Conservation (phyloP, 805 yeast genomes). For the Starmerella gropengiesseri region DNA sequence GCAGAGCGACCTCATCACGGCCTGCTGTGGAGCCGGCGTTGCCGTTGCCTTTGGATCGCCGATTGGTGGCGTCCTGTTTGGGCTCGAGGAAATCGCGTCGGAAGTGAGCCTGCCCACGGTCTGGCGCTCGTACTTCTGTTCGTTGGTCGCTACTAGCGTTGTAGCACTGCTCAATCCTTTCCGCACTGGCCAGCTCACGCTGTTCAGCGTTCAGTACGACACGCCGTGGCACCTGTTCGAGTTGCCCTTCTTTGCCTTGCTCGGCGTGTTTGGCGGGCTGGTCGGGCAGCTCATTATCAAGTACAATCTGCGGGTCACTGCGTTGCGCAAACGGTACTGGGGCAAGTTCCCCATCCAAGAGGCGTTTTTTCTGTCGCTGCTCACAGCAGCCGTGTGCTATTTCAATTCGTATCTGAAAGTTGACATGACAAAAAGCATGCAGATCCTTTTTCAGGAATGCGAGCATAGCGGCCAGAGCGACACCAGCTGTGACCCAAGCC, state of each 20-base stretch:
- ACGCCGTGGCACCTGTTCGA: constrained; percentile 80
- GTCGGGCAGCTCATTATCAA: constrained; percentile 72
- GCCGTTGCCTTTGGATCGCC: constrained; percentile 98
- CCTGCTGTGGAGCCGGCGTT: constrained; percentile 95
- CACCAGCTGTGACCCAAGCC: constrained; percentile 25
- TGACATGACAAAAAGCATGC: constrained; percentile 97
- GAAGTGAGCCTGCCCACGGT: constrained; percentile 65
- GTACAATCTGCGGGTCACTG: constrained; percentile 63
- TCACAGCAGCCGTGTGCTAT: constrained; percentile 70
- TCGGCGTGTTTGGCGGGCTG: constrained; percentile 86
- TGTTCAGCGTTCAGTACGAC: constrained; percentile 84
- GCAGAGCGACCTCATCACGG: constrained; percentile 55
- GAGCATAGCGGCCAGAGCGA: constrained; percentile 35
- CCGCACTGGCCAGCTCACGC: constrained; percentile 84
- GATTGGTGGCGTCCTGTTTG: constrained; percentile 82
- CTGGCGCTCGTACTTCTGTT: constrained; percentile 87
- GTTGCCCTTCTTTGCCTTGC: constrained; percentile 55
- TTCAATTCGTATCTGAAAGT: constrained; percentile 68
- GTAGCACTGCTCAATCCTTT: constrained; percentile 79
- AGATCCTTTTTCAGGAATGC: constrained; percentile 77
- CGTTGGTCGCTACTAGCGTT: constrained; percentile 74
- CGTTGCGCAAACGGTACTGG: constrained; percentile 64
- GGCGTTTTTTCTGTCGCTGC: constrained; percentile 50
- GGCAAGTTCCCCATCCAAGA: constrained; percentile 54
- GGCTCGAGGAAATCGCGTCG: constrained; percentile 75